These are phyloP conservation scores for Paspalum notatum DNA, from an alignment of 176 grass and related monocot genomes.

Conservation along the genomic window DNA sequence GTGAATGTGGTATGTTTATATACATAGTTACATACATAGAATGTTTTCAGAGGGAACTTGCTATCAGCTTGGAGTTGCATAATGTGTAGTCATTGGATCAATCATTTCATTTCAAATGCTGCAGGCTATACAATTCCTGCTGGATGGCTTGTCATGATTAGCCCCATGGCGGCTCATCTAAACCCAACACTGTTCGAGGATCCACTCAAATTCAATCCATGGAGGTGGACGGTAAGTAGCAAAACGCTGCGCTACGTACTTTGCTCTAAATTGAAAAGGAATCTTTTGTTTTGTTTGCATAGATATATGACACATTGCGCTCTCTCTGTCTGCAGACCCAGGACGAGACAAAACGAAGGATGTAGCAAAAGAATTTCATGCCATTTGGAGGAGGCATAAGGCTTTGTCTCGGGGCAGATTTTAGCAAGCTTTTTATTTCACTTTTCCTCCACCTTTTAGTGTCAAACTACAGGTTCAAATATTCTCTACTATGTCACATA, in stretches of 20 bases:
- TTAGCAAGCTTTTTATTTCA: not conserved
- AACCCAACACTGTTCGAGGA: not conserved
- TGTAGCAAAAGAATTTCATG: not conserved
- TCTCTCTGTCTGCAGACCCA: not conserved
- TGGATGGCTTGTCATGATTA: not conserved
- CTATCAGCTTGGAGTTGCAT: no score
- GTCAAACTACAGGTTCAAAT: not conserved
- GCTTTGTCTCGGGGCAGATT: not conserved
- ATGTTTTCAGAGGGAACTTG: no score
- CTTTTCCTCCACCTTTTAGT: not conserved
- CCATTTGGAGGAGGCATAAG: not conserved
- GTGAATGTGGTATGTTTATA: not conserved
- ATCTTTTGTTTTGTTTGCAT: not conserved
- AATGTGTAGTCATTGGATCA: no score
- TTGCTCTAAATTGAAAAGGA: not conserved
- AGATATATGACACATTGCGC: not conserved
- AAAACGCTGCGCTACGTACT: not conserved
- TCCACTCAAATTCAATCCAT: conserved; percentile 2
- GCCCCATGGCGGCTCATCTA: not conserved
- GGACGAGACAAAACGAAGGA: not conserved
- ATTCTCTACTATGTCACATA: no score
- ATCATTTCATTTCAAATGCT: not conserved
- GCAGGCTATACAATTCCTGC: not conserved
- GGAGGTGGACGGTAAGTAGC: not conserved
- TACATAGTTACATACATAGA: no score